Conservation (phyloP, 2,329 filamentous ascomycete genomes). For the Zasmidium citrigriseum region DNA sequence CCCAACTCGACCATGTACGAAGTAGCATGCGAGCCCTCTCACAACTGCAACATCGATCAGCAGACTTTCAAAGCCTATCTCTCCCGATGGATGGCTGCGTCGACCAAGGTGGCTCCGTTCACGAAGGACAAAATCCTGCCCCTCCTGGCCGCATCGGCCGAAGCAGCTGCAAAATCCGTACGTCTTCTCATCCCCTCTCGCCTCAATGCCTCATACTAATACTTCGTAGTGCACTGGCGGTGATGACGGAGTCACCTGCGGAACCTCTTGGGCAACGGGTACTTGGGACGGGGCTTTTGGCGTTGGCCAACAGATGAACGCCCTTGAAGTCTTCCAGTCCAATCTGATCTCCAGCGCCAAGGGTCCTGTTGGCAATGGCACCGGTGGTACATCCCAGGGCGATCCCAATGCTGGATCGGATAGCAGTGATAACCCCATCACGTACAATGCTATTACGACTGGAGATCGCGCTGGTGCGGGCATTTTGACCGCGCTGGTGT, state of each 20-base stretch:
- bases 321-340: conserved; percentile 52
- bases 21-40: conserved; percentile 40
- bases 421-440: conserved; percentile 16
- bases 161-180: conserved; percentile 56
- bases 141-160: conserved; percentile 53
- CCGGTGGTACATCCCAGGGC: conserved; percentile 43
- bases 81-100: conserved; percentile 51
- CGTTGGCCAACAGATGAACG: conserved; percentile 59
- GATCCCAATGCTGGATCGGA: conserved; percentile 4
- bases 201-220: too few species aligned
- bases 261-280: conserved; percentile 41
- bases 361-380: conserved; percentile 47
- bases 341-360: conserved; percentile 39
- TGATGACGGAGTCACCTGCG: conserved; percentile 47
- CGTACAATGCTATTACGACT: conserved; percentile 19
- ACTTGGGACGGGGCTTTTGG: conserved; percentile 48
- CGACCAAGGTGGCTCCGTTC: conserved; percentile 59
- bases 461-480: conserved; percentile 8
- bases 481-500: conserved; percentile 6
- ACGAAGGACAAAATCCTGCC: conserved; percentile 53
- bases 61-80: conserved; percentile 50
- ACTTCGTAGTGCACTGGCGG: neutral
- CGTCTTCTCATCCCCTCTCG: neutral
- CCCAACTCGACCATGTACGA: conserved; percentile 43
- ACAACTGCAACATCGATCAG: conserved; percentile 46